These are phyloP conservation scores for Eustoma russellianum DNA, from an alignment of 257 asterid genomes.

Conservation along the genomic window DNA sequence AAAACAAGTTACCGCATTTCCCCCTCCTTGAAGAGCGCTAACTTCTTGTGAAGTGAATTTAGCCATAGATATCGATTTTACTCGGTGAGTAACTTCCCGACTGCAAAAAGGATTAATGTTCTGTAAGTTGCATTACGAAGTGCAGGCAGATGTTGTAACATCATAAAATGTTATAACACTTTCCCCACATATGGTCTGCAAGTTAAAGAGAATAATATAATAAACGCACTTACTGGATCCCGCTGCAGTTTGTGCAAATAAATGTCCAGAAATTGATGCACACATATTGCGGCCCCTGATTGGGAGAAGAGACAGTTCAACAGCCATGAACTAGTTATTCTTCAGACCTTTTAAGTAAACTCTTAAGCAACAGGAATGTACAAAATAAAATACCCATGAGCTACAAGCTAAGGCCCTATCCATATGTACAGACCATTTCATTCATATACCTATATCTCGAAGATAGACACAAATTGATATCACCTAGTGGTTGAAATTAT, in stretches of 20 bases:
- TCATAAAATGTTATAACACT: neutral
- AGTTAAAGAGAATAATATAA: neutral
- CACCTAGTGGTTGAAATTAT: too few relatives aligned
- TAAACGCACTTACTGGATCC: slow-evolving; percentile 70
- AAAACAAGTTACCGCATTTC: slow-evolving; percentile 69
- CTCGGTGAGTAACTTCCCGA: slow-evolving; percentile 97
- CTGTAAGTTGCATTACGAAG: slow-evolving; percentile 2
- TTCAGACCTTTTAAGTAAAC: neutral
- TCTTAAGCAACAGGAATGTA: neutral
- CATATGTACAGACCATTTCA: neutral
- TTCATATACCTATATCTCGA: too few relatives aligned
- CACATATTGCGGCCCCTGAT: slow-evolving; percentile 93
- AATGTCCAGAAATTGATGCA: slow-evolving; percentile 91
- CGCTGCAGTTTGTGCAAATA: slow-evolving; percentile 91
- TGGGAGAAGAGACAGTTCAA: slow-evolving; percentile 13
- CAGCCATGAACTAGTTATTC: neutral
- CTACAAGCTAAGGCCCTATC: neutral
- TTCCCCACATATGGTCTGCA: neutral
- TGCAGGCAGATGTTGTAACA: slow-evolving; percentile 6
- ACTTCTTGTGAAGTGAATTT: slow-evolving; percentile 95
- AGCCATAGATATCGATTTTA: slow-evolving; percentile 96
- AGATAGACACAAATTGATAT: too few relatives aligned
- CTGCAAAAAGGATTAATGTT: slow-evolving; percentile 40
- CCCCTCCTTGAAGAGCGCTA: slow-evolving; percentile 99
- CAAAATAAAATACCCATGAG: neutral